Percentiles rank a stretch among this genome's conserved stretches.
Conservation (phyloP, 345 rosid genomes). For the Diplotaxis tenuifolia region DNA sequence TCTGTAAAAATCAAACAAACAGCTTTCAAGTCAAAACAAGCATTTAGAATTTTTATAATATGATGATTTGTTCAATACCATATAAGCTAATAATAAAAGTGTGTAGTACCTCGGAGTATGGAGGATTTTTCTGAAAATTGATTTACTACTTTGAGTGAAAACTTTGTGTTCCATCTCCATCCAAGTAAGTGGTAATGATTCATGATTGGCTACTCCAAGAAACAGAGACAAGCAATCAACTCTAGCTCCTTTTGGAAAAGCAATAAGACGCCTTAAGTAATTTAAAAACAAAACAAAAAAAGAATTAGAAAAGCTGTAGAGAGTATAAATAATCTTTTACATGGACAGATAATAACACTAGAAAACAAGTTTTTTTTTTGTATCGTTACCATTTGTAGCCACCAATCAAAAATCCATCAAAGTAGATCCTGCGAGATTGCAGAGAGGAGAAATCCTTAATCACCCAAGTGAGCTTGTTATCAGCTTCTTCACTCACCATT, state of each 20-base stretch:
- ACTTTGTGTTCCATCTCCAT: neutral
- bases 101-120: neutral
- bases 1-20: too few relatives aligned
- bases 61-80: neutral
- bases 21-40: too few relatives aligned
- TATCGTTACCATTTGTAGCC: neutral
- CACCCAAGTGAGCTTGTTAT: too few relatives aligned
- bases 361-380: too few relatives aligned
- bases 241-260: neutral
- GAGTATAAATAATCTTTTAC: too few relatives aligned
- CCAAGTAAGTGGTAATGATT: neutral
- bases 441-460: too few relatives aligned
- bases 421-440: neutral
- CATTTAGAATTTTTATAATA: too few relatives aligned
- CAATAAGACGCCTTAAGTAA: neutral
- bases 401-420: neutral
- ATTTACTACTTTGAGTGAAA: neutral
- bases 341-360: neutral
- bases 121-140: neutral
- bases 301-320: too few relatives aligned
- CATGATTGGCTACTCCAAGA: neutral
- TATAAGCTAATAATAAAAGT: neutral
- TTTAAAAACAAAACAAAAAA: too few relatives aligned
- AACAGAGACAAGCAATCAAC: neutral
- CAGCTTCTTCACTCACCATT: too few relatives aligned